Base-by-base conservation (phyloP, 768 basidiomycete species). In the Boletus tomentosulus region DNA sequence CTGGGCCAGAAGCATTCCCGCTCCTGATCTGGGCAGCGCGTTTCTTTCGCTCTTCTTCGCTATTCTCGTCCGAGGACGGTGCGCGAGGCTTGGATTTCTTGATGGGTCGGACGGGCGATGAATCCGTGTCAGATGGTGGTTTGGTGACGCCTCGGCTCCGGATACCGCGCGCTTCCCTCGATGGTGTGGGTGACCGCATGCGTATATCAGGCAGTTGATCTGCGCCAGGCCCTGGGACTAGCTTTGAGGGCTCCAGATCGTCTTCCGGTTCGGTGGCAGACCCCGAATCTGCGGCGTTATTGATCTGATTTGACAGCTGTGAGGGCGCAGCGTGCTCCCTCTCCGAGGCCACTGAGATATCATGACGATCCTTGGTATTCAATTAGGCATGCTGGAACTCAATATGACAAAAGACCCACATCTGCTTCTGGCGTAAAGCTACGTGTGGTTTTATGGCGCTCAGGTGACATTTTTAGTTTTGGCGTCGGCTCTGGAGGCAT, bases 51-150 rank as follows among this genome's bases (percentile, higher is more conserved):
- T 78, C 82, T 22, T 71, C 74, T 57, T 83, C 84, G 62, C 83
- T 86, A 61, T 85, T 83, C 47, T 79, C 79, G 51, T 83, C 81
- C 55, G 76, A 77, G 16, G 75, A 75, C 22, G 73, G 66, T 39
- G 57, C 59, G 34, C 54, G 63, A 25, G 69, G 60, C 59, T 78
- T 77, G 25, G 60, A 70, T 55, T 73, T 73, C 72, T 86, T 85
- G 66, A 82, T 81, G 8, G 70, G 66, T 11, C 67, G 71, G 25
- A 59, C 62, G n/a, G 82, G 77, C n/a, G 82, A 78, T 4, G 80
- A 77, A 52, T 83, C 80, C 10, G 81, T 73, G 57, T 78, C 79
- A 35, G 70, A 71, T 30, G 62, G 35, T 56, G 56, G 54, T 63
- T 71, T 59, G 38, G 60, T 57, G 42, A 53, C 46, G 27, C 60